Percentiles rank a stretch among this genome's conserved stretches.
phyloP scores from a whole-genome alignment of 106 monocot genomes.

The Allium fistulosum region DNA sequence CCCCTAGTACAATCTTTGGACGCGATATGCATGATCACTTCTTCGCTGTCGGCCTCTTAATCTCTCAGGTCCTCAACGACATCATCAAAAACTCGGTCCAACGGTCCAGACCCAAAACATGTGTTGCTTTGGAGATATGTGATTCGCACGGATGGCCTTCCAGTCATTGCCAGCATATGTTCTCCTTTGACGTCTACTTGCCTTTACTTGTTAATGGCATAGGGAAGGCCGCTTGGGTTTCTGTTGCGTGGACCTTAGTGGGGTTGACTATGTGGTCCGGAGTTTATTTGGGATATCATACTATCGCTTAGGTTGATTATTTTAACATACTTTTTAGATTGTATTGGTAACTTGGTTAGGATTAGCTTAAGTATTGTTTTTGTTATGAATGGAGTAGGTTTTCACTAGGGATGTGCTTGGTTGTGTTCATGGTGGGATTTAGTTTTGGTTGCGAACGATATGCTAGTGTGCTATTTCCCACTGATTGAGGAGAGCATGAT shows the following conservation, averaged over 20 bases:
- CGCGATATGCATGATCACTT: conserved; percentile 82
- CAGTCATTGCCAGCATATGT: conserved; percentile 92
- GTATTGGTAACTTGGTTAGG: too few species aligned
- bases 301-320: conserved; percentile 57
- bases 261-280: conserved; percentile 84
- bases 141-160: conserved; percentile 99
- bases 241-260: conserved; percentile 49
- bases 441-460: conserved; percentile 80
- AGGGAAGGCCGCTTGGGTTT: conserved; percentile 22
- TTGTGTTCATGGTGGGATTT: conserved; percentile 51
- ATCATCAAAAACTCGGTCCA: conserved; percentile 86
- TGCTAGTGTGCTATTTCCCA: conserved; percentile 69
- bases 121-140: conserved; percentile 75
- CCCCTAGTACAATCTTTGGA: conserved; percentile 37
- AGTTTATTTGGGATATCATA: conserved; percentile 96
- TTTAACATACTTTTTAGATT: too few species aligned
- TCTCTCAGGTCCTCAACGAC: conserved; percentile 90
- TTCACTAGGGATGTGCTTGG: conserved; percentile 76
- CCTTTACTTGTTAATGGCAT: conserved; percentile 38
- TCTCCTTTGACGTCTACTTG: conserved; percentile 87
- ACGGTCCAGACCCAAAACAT: conserved; percentile 77
- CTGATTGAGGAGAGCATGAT: conserved; percentile 77
- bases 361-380: too few species aligned
- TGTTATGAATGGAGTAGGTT: conserved; percentile 29
- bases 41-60: conserved; percentile 68